Evolutionary conservation across 2,329 filamentous ascomycete genomes (phyloP).

Genomic region (Hirsutella rhossiliensis): DNA sequence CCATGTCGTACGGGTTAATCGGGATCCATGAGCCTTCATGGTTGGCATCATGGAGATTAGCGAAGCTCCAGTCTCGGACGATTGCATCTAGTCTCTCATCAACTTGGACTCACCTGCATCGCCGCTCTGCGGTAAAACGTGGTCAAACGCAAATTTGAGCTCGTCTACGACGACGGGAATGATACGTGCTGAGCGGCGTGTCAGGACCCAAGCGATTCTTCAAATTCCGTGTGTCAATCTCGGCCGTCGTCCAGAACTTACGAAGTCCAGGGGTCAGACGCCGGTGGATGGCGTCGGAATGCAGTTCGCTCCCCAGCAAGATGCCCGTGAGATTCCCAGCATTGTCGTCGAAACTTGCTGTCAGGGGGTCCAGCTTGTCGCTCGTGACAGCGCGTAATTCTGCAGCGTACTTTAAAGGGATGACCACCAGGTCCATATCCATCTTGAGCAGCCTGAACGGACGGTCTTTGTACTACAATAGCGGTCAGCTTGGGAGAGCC

Average conservation of each 20-base stretch:
- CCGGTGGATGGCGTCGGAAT: conserved; percentile 6
- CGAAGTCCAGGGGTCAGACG: conserved; percentile 6
- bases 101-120: not conserved
- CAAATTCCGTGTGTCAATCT: too few species aligned
- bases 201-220: too few species aligned
- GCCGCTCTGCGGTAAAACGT: conserved; percentile 1
- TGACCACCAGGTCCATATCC: conserved; percentile 7
- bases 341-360: conserved; percentile 8
- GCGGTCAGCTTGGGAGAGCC: too few species aligned
- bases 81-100: too few species aligned
- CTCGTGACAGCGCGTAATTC: conserved; percentile 6
- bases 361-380: conserved; percentile 7
- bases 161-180: conserved; percentile 7
- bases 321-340: conserved; percentile 6
- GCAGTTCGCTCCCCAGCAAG: conserved; percentile 6
- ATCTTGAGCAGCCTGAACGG: conserved; percentile 7
- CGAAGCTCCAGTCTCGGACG: not conserved
- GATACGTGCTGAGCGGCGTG: conserved; percentile 1
- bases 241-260: not conserved
- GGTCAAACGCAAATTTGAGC: conserved; percentile 3
- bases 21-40: conserved; percentile 2
- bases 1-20: conserved; percentile 5
- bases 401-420: conserved; percentile 5
- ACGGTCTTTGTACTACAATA: conserved; percentile 2
- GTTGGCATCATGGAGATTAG: not conserved